phyloP scores from a whole-genome alignment of 148 eudicot species.

The Vaccinium darrowii region DNA sequence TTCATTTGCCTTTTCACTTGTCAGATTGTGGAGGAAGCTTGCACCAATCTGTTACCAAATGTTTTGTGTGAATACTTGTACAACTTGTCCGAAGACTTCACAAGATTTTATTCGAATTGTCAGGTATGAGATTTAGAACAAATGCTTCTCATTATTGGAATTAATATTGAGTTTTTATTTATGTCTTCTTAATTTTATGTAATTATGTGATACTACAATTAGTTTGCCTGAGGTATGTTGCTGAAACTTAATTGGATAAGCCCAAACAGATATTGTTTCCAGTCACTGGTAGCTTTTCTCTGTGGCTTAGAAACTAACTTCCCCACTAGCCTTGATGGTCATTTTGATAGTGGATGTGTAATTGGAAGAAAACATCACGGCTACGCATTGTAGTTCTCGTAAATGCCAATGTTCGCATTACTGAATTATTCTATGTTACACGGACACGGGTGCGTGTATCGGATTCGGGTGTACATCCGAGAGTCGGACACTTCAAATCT shows the following conservation, averaged over 20 bases:
- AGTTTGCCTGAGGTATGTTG: background rate
- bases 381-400: background rate
- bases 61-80: slow-evolving; percentile 77
- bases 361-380: background rate
- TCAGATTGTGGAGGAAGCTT: slow-evolving; percentile 87
- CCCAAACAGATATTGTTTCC: background rate
- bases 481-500: no score
- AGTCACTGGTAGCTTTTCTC: background rate
- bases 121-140: slow-evolving; percentile 46
- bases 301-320: background rate
- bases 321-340: background rate
- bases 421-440: background rate
- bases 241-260: background rate
- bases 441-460: no score
- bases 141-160: background rate
- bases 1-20: background rate
- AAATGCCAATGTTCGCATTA: background rate
- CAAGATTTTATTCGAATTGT: slow-evolving; percentile 68
- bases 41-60: slow-evolving; percentile 73
- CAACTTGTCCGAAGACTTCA: slow-evolving; percentile 65
- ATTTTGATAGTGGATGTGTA: background rate
- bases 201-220: background rate
- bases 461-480: no score
- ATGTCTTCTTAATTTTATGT: background rate
- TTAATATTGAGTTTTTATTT: background rate